These are phyloP conservation scores for Lipomyces oligophaga DNA, from an alignment of 805 yeast species.

Conservation along the genomic window DNA sequence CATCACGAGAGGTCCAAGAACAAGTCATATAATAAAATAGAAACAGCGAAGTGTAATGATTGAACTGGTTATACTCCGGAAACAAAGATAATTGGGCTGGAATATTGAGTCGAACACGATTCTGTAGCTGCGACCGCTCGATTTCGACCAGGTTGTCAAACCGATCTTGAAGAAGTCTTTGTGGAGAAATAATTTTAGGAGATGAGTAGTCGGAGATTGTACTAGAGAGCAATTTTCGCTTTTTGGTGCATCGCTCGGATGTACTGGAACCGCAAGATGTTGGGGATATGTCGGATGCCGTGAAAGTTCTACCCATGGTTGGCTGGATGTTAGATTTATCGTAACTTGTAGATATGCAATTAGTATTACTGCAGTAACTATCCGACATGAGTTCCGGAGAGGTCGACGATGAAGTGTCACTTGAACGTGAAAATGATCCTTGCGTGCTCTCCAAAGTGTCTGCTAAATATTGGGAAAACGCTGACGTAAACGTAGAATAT, in stretches of 20 bases:
- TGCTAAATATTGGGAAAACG: too few species aligned
- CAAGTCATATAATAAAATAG: not conserved
- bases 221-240: too few species aligned
- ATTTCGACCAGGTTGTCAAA: not conserved
- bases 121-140: not conserved
- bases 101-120: not conserved
- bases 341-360: too few species aligned
- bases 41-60: slow-evolving; percentile 6
- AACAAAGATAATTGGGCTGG: slow-evolving; percentile 9
- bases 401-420: too few species aligned
- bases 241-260: not conserved
- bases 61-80: slow-evolving; percentile 19
- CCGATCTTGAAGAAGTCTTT: too few species aligned
- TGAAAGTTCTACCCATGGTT: too few species aligned
- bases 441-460: too few species aligned
- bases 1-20: not conserved
- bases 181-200: not conserved
- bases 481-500: too few species aligned
- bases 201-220: not conserved
- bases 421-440: too few species aligned
- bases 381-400: too few species aligned
- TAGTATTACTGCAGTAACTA: too few species aligned
- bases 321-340: too few species aligned
- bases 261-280: not conserved
- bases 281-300: not conserved